Evolutionary conservation across 768 basidiomycete genomes (phyloP).

Genomic region (Podaxis sp.): DNA sequence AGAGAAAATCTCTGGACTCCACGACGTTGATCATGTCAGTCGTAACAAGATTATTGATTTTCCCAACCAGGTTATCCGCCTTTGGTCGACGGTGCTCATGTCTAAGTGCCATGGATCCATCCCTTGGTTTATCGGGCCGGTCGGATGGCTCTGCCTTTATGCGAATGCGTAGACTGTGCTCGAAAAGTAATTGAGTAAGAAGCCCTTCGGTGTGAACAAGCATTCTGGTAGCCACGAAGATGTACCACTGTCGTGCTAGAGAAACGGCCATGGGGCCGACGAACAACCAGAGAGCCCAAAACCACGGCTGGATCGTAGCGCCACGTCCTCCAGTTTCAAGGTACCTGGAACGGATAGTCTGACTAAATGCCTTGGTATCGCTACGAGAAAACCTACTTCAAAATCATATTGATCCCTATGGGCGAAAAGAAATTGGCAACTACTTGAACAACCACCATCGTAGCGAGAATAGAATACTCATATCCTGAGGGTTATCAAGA

Average conservation of each 20-base stretch:
- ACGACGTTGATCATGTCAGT: conserved; percentile 47
- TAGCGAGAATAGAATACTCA: conserved; percentile 32
- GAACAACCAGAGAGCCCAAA: conserved; percentile 19
- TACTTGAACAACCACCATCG: conserved; percentile 29
- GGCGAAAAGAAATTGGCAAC: conserved; percentile 34
- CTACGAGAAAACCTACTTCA: conserved; percentile 27
- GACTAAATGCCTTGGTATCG: not conserved
- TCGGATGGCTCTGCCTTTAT: conserved; percentile 44
- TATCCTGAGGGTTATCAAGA: conserved; percentile 18
- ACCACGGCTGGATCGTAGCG: conserved; percentile 18
- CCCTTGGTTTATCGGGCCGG: not conserved
- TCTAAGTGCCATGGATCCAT: not conserved
- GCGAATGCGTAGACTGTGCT: conserved; percentile 54
- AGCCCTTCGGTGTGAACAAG: conserved; percentile 48
- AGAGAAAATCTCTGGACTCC: conserved; percentile 22
- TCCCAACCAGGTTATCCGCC: conserved; percentile 54
- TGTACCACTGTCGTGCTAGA: conserved; percentile 30
- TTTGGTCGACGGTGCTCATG: conserved; percentile 7
- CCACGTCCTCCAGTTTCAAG: conserved; percentile 21
- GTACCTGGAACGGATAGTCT: conserved; percentile 17
- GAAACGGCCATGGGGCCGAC: conserved; percentile 10
- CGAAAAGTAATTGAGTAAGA: conserved; percentile 39
- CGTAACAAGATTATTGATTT: conserved; percentile 72
- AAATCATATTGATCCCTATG: conserved; percentile 40
- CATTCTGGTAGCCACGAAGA: conserved; percentile 43